These are phyloP conservation scores for Exophiala alcalophila DNA, from an alignment of 2,329 filamentous ascomycete genomes.

Conservation along the genomic window DNA sequence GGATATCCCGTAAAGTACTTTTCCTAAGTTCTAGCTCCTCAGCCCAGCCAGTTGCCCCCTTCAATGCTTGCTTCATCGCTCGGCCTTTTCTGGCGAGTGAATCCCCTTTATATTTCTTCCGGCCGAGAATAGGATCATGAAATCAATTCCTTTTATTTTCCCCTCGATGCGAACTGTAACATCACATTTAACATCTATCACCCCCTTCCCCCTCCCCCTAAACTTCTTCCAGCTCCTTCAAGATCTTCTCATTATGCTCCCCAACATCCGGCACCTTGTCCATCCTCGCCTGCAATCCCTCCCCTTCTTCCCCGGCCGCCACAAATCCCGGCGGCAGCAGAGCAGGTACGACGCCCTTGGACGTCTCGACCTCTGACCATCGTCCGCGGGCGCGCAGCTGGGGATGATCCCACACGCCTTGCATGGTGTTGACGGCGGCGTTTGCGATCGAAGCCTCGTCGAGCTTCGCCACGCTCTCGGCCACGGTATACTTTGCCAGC, in stretches of 20 bases:
- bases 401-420: conserved; percentile 53
- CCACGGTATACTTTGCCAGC: conserved; percentile 41
- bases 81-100: no score
- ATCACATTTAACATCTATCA: no score
- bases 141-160: no score
- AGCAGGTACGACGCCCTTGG: conserved; percentile 29
- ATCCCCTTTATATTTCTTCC: no score
- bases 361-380: conserved; percentile 51
- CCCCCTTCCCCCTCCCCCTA: no score
- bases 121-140: no score
- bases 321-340: conserved; percentile 48
- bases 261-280: conserved; percentile 50
- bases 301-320: conserved; percentile 27
- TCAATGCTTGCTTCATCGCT: no score
- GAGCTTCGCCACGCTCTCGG: conserved; percentile 43
- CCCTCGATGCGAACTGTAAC: no score
- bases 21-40: no score
- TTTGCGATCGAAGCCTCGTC: conserved; percentile 54
- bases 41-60: no score
- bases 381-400: conserved; percentile 50
- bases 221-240: conserved; percentile 46
- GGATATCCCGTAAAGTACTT: no score
- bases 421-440: conserved; percentile 55
- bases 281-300: conserved; percentile 36
- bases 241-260: conserved; percentile 50